Evolutionary conservation across 164 flowering plant species (phyloP).

Genomic region (Kingdonia uniflora): DNA sequence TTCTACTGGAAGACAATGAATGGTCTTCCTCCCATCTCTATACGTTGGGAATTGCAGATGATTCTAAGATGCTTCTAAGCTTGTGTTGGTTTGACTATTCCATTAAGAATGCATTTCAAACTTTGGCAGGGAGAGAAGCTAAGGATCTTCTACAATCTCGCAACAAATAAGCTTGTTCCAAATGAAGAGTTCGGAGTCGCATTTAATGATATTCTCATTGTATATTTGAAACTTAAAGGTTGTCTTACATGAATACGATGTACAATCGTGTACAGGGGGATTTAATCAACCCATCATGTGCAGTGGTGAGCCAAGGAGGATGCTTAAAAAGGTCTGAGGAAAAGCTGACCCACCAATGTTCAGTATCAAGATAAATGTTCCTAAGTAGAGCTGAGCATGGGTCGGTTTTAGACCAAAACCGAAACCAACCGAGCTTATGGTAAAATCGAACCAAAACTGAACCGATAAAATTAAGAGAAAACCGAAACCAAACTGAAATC

Average conservation of each 20-base stretch:
- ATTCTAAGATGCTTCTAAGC: slow-evolving; percentile 7
- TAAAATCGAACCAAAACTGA: background rate
- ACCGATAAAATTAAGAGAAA: too few relatives aligned
- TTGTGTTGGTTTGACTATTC: slow-evolving; percentile 1
- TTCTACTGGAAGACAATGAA: slow-evolving; percentile 89
- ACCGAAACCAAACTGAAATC: background rate
- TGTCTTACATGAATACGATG: background rate
- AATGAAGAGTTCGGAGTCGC: slow-evolving; percentile 74
- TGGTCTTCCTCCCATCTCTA: slow-evolving; percentile 82
- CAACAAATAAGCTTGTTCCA: slow-evolving; percentile 47
- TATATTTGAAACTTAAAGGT: background rate
- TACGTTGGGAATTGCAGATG: slow-evolving; percentile 23
- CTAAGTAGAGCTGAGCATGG: slow-evolving; percentile 22
- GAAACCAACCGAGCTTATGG: background rate
- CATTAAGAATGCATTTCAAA: slow-evolving; percentile 10
- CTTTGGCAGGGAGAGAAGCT: slow-evolving; percentile 68
- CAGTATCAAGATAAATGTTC: slow-evolving; percentile 73
- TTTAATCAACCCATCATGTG: slow-evolving; percentile 98
- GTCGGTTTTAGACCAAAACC: background rate
- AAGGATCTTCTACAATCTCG: slow-evolving; percentile 78
- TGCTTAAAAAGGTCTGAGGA: slow-evolving; percentile 66
- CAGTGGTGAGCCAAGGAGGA: slow-evolving; percentile 87
- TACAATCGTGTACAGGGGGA: slow-evolving; percentile 44
- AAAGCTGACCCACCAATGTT: slow-evolving; percentile 72
- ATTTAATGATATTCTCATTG: slow-evolving; percentile 54